Evolutionary conservation across 495 filamentous ascomycete genomes (phyloP), one percentile per base, ranked within the genome.

Genomic region (Aspergillus haitiensis): DNA sequence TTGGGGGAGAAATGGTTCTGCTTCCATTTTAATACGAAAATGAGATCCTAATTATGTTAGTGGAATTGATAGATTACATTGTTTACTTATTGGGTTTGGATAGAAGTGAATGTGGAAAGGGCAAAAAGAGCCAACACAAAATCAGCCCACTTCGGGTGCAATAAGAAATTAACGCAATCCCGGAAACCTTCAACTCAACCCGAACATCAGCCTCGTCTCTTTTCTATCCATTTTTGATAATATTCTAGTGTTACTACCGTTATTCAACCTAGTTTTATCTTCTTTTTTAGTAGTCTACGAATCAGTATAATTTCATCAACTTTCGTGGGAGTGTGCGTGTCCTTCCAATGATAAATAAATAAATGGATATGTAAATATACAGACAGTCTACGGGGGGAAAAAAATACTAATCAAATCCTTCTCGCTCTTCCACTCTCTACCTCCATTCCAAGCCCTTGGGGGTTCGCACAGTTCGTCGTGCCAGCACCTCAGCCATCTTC

Each of bases 401-500:
- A 13, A 11, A 61, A 39, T 44, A 55, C 7, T 36, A 18, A 35
- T 36, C 0, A 42, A 12, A 50, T 31, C 33, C 33, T 36, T 44
- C 52, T 21, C n/a, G 34, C 11, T 52, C 1, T 44, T 36, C 39
- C 12, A 40, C 36, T 40, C 16, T 60, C 52, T 66, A 66, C 39
- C 63, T 51, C 74, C 74, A 77, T 49, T 56, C 44, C 47, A 72
- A 49, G 2, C 72, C 75, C 35, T 71, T 47, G 10, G 48, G 37
- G 11, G 54, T 64, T 7, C 36, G 61, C 18, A 61, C 55, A 50
- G 70, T 70, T 48, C 68, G 65, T 47, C 73, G 60, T 35, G 61
- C 56, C 62, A 75, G 49, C 13, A 78, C 72, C 55, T 75, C 73
- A 2, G 63, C 56, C n/a, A 76, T 67, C 74, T 78, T 78, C 68